Evolutionary conservation across 2,329 filamentous ascomycete genomes (phyloP), one percentile per base, ranked within the genome.

Genomic region (Diplodia intermedia): DNA sequence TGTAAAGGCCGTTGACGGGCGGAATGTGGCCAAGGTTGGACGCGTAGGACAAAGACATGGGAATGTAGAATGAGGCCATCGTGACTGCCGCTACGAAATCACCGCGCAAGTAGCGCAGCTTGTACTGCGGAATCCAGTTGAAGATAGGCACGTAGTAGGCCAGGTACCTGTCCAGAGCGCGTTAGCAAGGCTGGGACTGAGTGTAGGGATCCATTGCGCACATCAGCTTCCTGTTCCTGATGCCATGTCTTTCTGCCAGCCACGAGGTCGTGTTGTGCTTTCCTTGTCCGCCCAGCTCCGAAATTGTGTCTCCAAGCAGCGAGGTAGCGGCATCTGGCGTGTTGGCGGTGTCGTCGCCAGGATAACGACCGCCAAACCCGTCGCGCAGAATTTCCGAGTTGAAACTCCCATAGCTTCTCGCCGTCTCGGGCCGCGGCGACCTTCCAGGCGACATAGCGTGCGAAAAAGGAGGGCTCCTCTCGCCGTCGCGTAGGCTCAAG

Each of bases 21-120:
- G 94, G 93, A 1, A 97, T 89, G 77, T 98, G 95, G 6, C 91
- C 93, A 52, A 99, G 88, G 76, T 98, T 98, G 50, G 92, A 89
- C 67, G 95, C 93, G 71, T 96, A 90, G 0, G 95, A 98, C 15
- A 99, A 86, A 0, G 93, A 91, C 94, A 99, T 97, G 63, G 95
- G 95, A 47, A 99, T 91, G 79, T 99, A 99, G 82, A 99, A 95
- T 31, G 94, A 97, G n/a, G 94, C 92, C 82, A 99, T 90, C n/a
- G 95, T 98, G 70, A 98, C 79, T 60, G 94, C 94, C 9, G 94
- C 91, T 15, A 97, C 84, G 20, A 98, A 81, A 79, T 99, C 95
- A 57, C 95, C 95, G 73, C 90, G 88, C 57, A 98, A 79, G 79
- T 92, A 97, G 3, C 88, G 86, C 86, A 88, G 89, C 73, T 87